phyloP scores from a whole-genome alignment of 139 green algal species.

The Nannochloris sp. region DNA sequence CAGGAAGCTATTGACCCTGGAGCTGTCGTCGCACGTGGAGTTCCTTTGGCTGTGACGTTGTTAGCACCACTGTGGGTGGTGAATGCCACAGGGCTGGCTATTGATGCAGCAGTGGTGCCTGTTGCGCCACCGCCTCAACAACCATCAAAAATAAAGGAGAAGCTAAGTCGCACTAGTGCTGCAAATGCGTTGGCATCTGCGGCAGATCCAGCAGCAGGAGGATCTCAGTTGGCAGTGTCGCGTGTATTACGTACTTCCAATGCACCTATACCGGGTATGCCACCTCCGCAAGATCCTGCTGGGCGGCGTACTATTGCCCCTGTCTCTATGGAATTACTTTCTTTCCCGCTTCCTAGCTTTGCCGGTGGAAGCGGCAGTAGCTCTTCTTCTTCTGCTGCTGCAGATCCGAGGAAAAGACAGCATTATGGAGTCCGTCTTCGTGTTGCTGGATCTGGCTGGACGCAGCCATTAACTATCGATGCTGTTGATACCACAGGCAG shows the following conservation, averaged over 20 bases:
- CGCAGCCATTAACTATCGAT: slow-evolving; percentile 34
- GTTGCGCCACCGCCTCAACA: slow-evolving; percentile 4
- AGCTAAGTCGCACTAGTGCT: neutral
- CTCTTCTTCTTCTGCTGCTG: neutral
- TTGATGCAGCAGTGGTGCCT: slow-evolving; percentile 42
- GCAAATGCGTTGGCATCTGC: neutral
- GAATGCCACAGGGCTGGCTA: slow-evolving; percentile 60
- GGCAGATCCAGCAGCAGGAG: neutral
- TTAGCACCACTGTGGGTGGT: slow-evolving; percentile 65
- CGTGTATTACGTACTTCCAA: neutral
- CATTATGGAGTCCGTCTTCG: slow-evolving; percentile 32
- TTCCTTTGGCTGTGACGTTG: slow-evolving; percentile 49
- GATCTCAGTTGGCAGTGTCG: neutral
- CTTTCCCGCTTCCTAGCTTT: slow-evolving; percentile 32
- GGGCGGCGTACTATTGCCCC: slow-evolving; percentile 15
- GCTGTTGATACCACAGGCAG: neutral
- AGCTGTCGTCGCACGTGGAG: slow-evolving; percentile 40
- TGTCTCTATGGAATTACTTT: slow-evolving; percentile 54
- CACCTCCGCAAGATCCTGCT: neutral
- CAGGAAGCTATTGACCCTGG: slow-evolving; percentile 38
- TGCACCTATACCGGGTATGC: neutral
- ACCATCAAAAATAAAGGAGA: neutral
- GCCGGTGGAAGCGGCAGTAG: neutral
- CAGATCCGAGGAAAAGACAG: slow-evolving; percentile 7
- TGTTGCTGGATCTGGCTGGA: slow-evolving; percentile 40